phyloP scores from a whole-genome alignment of 352 stramenopile genomes.

The Thraustochytrium striatum region DNA sequence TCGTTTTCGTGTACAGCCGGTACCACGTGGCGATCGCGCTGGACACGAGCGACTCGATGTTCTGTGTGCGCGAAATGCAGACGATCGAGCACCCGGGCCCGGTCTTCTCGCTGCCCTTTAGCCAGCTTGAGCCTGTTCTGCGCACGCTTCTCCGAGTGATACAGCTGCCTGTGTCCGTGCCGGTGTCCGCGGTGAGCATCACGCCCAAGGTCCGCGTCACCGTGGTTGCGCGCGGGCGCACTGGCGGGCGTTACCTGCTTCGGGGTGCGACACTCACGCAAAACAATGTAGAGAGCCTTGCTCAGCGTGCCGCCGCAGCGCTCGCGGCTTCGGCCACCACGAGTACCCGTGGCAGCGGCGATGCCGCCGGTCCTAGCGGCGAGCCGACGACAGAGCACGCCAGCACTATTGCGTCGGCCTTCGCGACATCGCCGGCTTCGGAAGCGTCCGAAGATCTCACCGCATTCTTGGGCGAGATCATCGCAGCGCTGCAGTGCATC shows the following conservation, averaged over 20 bases:
- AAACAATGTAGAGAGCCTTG: too few relatives aligned
- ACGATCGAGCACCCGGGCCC: neutral
- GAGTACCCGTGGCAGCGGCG: too few relatives aligned
- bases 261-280: too few relatives aligned
- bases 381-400: too few relatives aligned
- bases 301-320: too few relatives aligned
- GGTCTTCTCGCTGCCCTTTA: neutral
- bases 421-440: too few relatives aligned
- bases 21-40: slow-evolving; percentile 29
- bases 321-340: too few relatives aligned
- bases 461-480: neutral
- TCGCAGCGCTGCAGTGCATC: slow-evolving; percentile 14
- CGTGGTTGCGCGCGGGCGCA: slow-evolving; percentile 2
- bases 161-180: neutral
- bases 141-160: neutral
- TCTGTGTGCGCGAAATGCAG: neutral
- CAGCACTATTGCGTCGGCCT: too few relatives aligned
- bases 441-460: too few relatives aligned
- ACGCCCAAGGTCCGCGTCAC: slow-evolving; percentile 9
- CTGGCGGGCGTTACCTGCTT: too few relatives aligned
- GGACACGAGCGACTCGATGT: slow-evolving; percentile 18
- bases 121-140: neutral
- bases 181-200: neutral
- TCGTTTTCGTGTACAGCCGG: slow-evolving; percentile 30
- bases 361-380: too few relatives aligned